A percentile compares a stretch with the other conserved stretches of the same genome.
Conservation (phyloP, 768 basidiomycete species). For the Asterophora parasitica region DNA sequence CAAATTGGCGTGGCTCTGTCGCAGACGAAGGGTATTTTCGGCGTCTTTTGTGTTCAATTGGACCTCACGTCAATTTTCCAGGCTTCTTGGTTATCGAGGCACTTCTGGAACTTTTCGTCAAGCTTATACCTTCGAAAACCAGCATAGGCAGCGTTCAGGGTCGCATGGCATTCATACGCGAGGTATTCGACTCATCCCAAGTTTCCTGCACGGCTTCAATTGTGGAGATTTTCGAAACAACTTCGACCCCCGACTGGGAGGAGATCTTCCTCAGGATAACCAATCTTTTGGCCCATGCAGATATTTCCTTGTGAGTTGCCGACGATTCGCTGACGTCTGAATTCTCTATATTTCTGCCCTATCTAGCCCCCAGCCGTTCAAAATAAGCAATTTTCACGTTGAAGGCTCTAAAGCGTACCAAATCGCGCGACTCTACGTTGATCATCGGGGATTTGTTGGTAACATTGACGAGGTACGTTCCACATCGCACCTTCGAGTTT, state of each 20-base stretch:
- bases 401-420: conserved; percentile 27
- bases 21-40: conserved; percentile 37
- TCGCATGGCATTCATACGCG: conserved; percentile 44
- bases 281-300: conserved; percentile 39
- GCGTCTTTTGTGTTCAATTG: not conserved
- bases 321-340: not conserved
- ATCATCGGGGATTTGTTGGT: conserved; percentile 44
- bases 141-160: conserved; percentile 27
- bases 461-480: conserved; percentile 40
- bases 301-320: conserved; percentile 43
- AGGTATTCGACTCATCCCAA: conserved; percentile 41
- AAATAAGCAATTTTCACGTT: conserved; percentile 33
- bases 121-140: conserved; percentile 44
- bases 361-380: conserved; percentile 58
- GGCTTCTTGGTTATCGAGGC: conserved; percentile 57
- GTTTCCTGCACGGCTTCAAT: conserved; percentile 36
- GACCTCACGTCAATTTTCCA: not conserved
- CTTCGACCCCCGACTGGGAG: conserved; percentile 48
- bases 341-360: conserved; percentile 1
- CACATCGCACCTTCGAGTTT: not conserved
- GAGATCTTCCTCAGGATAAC: conserved; percentile 43
- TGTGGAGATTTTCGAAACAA: conserved; percentile 34
- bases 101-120: conserved; percentile 52
- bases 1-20: conserved; percentile 45
- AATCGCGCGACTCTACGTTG: conserved; percentile 47